Base-by-base conservation (phyloP, 345 rosid species). In the Eucalyptus pauciflora region DNA sequence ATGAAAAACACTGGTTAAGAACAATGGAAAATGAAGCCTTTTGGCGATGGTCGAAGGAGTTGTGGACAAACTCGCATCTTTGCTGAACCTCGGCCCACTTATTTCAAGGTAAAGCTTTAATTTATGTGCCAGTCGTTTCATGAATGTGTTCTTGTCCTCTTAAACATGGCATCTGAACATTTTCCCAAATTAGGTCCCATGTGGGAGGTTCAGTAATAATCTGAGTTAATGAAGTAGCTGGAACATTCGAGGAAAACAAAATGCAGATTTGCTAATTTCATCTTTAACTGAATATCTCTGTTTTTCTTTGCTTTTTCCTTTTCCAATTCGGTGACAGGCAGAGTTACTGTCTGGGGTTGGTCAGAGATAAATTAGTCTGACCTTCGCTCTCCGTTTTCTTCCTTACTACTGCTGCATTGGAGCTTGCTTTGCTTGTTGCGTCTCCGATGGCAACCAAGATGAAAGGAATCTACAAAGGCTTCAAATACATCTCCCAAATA, bases 391-490 rank as follows among this genome's bases (percentile, higher is more conserved):
- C 48, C 29, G n/a, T 69, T 83, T 89, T 50, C 87, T 29, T 49
- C 54, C 54, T 46, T 46, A 7, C 22, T 4, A 50, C 51, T 46
- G 56, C 51, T 46, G 87, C 51, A 49, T 29, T 27, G 87, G 41
- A 2, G 56, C 62, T 31, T 86, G 62, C 60, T 88, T 33, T 83
- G 86, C 56, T 91, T 93, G 69, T 85, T 50, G 89, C 90, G 86
- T 71, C 81, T 62, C 62, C 86, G 87, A 97, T 96, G 99, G 93
- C 96, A 24, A 91, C 95, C 89, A 96, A 95, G 92, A 96, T 97
- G 91, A 97, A 96, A 90, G 97, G 97, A 88, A 92, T 97, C 87
- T 96, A 94, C 90, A 97, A 95, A 93, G 93, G 99, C 87, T 96
- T 97, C 95, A 96, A 96, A 92, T 95, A 81, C 90, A 94, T 97